A percentile compares a stretch with the other conserved stretches of the same genome.
Conservation (phyloP, 768 basidiomycete genomes). For the Flagelloscypha sp. region DNA sequence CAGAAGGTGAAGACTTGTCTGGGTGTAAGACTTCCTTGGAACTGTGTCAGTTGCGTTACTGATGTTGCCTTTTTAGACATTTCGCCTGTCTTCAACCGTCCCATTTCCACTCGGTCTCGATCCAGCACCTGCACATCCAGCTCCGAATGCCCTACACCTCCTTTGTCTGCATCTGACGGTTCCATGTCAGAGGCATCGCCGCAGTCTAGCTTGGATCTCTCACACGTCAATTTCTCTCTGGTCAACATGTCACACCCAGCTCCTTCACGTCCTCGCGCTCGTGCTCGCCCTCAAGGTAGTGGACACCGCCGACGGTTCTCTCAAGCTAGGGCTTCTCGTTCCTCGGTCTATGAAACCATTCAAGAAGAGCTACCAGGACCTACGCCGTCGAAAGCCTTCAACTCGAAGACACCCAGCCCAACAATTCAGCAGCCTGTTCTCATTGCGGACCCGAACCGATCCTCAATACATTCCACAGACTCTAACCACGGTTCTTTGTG, state of each 20-base stretch:
- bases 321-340: slow-evolving; percentile 49
- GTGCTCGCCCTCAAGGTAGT: slow-evolving; percentile 48
- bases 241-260: slow-evolving; percentile 38
- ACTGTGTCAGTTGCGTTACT: slow-evolving; percentile 5
- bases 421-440: slow-evolving; percentile 37
- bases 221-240: slow-evolving; percentile 49
- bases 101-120: slow-evolving; percentile 44
- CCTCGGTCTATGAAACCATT: slow-evolving; percentile 74
- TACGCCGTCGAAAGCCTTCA: slow-evolving; percentile 15
- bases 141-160: slow-evolving; percentile 64
- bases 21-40: slow-evolving; percentile 33
- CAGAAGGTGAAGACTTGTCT: slow-evolving; percentile 56
- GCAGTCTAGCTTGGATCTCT: slow-evolving; percentile 72
- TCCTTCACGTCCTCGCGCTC: slow-evolving; percentile 30
- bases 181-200: slow-evolving; percentile 59
- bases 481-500: slow-evolving; percentile 32
- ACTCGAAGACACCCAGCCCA: slow-evolving; percentile 25
- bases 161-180: slow-evolving; percentile 59
- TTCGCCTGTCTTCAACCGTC: slow-evolving; percentile 56
- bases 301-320: slow-evolving; percentile 69
- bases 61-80: slow-evolving; percentile 26
- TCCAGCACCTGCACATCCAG: slow-evolving; percentile 64
- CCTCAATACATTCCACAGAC: slow-evolving; percentile 34
- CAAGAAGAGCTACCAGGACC: slow-evolving; percentile 54
- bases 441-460: slow-evolving; percentile 50